Evolutionary conservation across 345 rosid genomes (phyloP).

Genomic region (Eucalyptus polybractea): DNA sequence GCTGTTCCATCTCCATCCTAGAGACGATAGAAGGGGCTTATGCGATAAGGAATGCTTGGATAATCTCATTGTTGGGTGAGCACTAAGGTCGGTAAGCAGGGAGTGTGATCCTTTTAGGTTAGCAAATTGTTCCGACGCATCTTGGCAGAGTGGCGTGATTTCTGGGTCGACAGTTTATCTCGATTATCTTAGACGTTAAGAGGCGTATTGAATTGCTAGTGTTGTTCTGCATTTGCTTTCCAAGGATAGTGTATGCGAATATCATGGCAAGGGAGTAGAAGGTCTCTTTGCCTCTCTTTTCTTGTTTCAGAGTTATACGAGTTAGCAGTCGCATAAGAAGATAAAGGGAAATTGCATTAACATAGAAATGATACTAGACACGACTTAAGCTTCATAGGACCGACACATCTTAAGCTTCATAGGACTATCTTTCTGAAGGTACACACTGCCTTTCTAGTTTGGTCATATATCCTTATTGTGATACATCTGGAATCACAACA

Average conservation of each 20-base stretch:
- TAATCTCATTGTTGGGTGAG: neutral
- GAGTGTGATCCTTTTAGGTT: neutral
- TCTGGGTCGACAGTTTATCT: neutral
- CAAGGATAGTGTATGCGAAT: neutral
- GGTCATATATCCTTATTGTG: neutral
- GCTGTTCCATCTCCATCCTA: neutral
- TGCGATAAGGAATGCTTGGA: neutral
- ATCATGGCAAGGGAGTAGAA: neutral
- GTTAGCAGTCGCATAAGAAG: neutral
- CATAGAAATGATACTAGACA: neutral
- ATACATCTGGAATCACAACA: neutral
- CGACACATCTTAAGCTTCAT: neutral
- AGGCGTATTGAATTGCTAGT: neutral
- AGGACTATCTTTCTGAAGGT: neutral
- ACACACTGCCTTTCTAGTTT: neutral
- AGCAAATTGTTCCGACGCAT: no score
- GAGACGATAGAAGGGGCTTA: neutral
- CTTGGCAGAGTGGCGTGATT: no score
- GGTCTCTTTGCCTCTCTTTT: neutral
- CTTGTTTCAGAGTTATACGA: neutral
- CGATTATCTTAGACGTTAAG: neutral
- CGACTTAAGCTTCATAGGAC: neutral
- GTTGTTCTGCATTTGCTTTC: neutral
- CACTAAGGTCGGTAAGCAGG: neutral
- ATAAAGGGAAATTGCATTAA: neutral